phyloP scores from a whole-genome alignment of 225 moss, liverwort and hornwort genomes.

The Rhytidiadelphus loreus region DNA sequence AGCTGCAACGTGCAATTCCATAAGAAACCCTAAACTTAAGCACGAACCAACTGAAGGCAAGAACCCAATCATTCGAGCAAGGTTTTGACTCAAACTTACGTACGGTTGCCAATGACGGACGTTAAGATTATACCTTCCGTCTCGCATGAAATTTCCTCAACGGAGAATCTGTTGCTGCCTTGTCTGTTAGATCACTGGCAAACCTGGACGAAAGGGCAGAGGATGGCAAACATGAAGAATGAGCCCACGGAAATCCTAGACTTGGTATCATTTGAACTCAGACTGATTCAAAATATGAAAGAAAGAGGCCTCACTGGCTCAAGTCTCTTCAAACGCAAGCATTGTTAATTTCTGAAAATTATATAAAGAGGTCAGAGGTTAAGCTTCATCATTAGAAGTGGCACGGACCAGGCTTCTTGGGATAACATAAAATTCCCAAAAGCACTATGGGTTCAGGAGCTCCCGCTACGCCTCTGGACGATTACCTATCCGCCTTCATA shows the following conservation, averaged over 20 bases:
- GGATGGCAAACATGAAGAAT: neutral
- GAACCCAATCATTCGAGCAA: neutral
- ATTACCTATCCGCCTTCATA: neutral
- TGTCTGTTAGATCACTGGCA: no score
- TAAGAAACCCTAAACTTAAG: neutral
- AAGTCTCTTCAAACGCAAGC: no score
- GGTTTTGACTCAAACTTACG: neutral
- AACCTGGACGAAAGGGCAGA: neutral
- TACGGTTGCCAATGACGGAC: neutral
- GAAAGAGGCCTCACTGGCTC: neutral
- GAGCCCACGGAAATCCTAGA: neutral
- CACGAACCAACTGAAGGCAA: neutral
- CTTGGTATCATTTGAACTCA: neutral
- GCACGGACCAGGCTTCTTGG: neutral
- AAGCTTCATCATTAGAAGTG: neutral
- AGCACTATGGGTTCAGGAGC: neutral
- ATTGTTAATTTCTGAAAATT: neutral
- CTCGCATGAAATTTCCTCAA: neutral
- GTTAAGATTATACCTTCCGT: no score
- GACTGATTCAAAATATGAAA: neutral
- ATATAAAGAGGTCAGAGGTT: neutral
- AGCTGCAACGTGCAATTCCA: neutral
- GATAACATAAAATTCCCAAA: neutral
- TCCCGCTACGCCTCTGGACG: neutral
- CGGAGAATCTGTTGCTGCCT: neutral